Percentiles rank a stretch among this genome's conserved stretches.
These are phyloP conservation scores for Apiospora sp. DNA, from an alignment of 2,329 filamentous ascomycete genomes.

Conservation along the genomic window DNA sequence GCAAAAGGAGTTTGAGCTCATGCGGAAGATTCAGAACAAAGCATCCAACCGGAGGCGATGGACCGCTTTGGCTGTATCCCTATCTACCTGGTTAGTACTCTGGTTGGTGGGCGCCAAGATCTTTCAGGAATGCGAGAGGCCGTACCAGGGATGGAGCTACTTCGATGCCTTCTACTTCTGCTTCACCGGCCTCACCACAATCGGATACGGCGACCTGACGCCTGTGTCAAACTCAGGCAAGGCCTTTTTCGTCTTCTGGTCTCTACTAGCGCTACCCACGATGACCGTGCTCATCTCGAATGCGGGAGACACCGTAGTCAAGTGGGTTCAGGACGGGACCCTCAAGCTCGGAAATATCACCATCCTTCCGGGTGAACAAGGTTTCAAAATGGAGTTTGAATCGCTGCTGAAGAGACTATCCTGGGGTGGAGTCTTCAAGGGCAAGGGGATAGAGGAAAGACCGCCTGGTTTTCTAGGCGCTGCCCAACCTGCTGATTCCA, in stretches of 20 bases:
- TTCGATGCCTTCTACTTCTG: conserved; percentile 87
- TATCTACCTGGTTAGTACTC: conserved; percentile 72
- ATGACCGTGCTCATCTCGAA: conserved; percentile 88
- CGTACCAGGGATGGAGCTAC: conserved; percentile 72
- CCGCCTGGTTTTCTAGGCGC: conserved; percentile 53
- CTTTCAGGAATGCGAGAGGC: conserved; percentile 64
- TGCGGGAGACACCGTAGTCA: conserved; percentile 84
- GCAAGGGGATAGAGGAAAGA: conserved; percentile 46
- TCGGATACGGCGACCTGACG: conserved; percentile 84
- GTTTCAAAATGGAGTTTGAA: conserved; percentile 55
- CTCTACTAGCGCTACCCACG: conserved; percentile 82
- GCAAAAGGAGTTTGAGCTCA: conserved; percentile 76
- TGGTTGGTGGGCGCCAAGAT: conserved; percentile 84
- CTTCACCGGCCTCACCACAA: conserved; percentile 83
- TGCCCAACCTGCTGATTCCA: conserved; percentile 33
- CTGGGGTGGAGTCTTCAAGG: conserved; percentile 51
- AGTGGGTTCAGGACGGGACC: conserved; percentile 62
- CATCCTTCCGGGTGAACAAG: conserved; percentile 65
- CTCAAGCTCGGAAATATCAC: conserved; percentile 65
- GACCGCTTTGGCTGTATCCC: conserved; percentile 74
- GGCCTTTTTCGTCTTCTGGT: conserved; percentile 95
- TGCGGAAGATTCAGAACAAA: conserved; percentile 79
- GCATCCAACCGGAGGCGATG: conserved; percentile 74
- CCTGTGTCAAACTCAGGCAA: conserved; percentile 81
- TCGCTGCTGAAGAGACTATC: conserved; percentile 52